Base-by-base conservation (phyloP, 2,329 filamentous ascomycete genomes). In the Aspergillus pseudoviridinutans region DNA sequence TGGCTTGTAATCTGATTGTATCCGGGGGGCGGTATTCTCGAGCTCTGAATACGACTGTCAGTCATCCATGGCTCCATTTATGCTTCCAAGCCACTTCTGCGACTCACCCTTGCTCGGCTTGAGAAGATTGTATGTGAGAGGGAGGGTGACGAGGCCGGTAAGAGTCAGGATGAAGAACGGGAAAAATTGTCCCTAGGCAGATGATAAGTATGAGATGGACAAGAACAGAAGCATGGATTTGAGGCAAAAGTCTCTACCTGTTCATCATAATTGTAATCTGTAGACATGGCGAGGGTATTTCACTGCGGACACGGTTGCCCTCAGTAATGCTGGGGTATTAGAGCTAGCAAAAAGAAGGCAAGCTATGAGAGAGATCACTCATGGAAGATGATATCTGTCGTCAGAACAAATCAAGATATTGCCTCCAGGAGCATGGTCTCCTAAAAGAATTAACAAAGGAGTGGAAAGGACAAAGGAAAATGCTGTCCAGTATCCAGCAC, bases 191-290 rank as follows among this genome's bases (percentile, higher is more conserved):
- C 92, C 92, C 85, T 94, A 59, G 14, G 24, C 51, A 55, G 41
- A 4, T 49, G 20, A 53, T 57, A 20, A 58, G 41, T 54, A 54
- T 60, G 25, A 56, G 49, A 46, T 25, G 9, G 17, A 17, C 17
- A 42, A 10, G 17, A 20, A 10, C 6, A 10, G 17, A 3, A 47
- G 35, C 6, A 25, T 42, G 7, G 49, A 51, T 17, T 38, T 27
- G 7, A 25, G 53, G 38, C 50, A 47, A 20, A 17, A 9, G 32
- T 22, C 42, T 27, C 76, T 63, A 89, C 88, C 85, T 94, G 87
- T 74, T 96, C 90, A 84, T 99, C 94, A 80, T 99, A 99, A 70
- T 90, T 95, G 83, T 99, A 99, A 78, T 97, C 93, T 71, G 90
- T 92, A 87, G 94, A 94, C 75, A 80, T 87, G 58, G 57, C 73